Base-by-base conservation (phyloP, 83 land plant species). In the Larix sibirica region DNA sequence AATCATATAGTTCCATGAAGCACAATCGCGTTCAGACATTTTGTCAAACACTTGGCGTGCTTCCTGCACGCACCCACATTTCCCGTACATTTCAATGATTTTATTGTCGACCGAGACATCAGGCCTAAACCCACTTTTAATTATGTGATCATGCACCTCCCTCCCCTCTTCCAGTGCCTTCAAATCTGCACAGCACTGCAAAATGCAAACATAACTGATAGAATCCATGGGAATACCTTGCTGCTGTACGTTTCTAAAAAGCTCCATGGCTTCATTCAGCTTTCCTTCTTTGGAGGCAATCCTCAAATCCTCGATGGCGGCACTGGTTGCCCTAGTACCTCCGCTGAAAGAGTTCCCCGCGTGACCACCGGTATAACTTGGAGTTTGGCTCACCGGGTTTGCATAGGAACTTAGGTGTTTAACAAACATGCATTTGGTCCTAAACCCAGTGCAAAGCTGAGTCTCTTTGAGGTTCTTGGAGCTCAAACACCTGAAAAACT, bases 1-100 rank as follows among this genome's bases (percentile, higher is more conserved):
- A 26, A 92, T 89, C 83, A 94, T 83, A 17, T 89, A 81, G 79
- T 87, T 94, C 90, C 88, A 92, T 4, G 91, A 86, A 36, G 89
- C 79, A 62, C 89, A 71, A 84, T 92, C 92, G 54, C 79, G 86
- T 12, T 20, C 7, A 80, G 16, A 7, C 83, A 90, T 83, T 16
- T 85, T 24, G 23, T 24, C 2, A 79, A 91, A 91, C n/a, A 91
- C 81, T 68, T 79, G 70, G 38, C 38, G 58, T 26, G 90, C 84
- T 83, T 67, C 63, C 2, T 90, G 88, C 61, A 90, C 47, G 12
- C 62, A 77, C 14, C 90, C 89, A 65, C 74, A 81, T 60, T 91
- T 93, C 33, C 85, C 26, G 26, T 65, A 65, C 68, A 65, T 65
- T 6, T n/a, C 68, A 7, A 65, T 26, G 10, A 65, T 23, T 9